A percentile compares a stretch with the other conserved stretches of the same genome.
Conservation (phyloP, 306 rosid genomes). For the Cucurbita maxima region DNA sequence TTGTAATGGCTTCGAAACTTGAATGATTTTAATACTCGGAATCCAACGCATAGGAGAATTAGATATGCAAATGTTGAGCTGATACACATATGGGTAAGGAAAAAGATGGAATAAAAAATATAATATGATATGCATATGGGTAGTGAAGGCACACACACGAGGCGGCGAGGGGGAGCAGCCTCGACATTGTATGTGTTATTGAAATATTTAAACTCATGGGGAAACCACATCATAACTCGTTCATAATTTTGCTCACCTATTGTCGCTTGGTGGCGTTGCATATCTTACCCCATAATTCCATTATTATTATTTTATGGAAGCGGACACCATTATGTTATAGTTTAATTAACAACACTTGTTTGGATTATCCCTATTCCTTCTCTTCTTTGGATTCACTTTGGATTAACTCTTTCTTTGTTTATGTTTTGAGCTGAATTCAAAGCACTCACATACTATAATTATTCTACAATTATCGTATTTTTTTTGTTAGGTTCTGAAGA, state of each 20-base stretch:
- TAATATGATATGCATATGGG: background rate
- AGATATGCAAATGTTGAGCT: background rate
- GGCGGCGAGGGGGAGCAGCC: background rate
- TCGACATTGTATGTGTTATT: background rate
- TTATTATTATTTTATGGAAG: background rate
- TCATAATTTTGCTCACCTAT: background rate
- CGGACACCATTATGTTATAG: background rate
- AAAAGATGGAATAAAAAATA: background rate
- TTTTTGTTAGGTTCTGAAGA: too few relatives aligned
- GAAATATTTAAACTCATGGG: background rate
- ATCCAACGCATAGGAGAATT: background rate
- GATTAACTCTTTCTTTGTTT: too few relatives aligned
- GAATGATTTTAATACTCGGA: background rate
- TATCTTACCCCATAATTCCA: slow-evolving; percentile 1
- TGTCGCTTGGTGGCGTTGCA: background rate
- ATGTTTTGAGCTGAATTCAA: too few relatives aligned
- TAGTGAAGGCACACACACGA: background rate
- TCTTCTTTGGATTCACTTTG: too few relatives aligned
- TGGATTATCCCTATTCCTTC: background rate
- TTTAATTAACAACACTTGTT: background rate
- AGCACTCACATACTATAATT: too few relatives aligned
- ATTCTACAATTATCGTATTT: too few relatives aligned
- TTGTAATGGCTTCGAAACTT: background rate
- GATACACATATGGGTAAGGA: background rate
- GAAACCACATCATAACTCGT: background rate